Evolutionary conservation across 257 asterid species (phyloP).

Genomic region (Ilex aquifolium): DNA sequence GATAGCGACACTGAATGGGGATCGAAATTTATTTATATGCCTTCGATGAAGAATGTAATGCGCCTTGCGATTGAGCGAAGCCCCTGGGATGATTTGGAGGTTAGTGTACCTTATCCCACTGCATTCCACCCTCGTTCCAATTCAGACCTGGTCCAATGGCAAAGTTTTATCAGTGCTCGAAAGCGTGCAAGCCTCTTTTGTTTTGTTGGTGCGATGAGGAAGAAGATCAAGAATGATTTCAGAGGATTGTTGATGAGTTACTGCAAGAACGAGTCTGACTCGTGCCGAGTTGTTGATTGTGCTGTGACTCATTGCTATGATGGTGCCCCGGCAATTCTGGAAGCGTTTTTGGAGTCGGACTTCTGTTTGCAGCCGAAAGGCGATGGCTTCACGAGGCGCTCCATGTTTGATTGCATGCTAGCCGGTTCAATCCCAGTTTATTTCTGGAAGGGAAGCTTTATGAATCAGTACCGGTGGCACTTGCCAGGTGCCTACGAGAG

Average conservation of each 20-base stretch:
- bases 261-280: slow-evolving; percentile 40
- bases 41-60: slow-evolving; percentile 31
- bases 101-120: slow-evolving; percentile 63
- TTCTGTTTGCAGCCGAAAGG: slow-evolving; percentile 82
- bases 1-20: slow-evolving; percentile 42
- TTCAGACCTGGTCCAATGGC: slow-evolving; percentile 34
- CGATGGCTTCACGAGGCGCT: slow-evolving; percentile 50
- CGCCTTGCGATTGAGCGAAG: slow-evolving; percentile 40
- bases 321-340: slow-evolving; percentile 30
- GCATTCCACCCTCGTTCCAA: slow-evolving; percentile 53
- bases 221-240: slow-evolving; percentile 41
- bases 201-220: slow-evolving; percentile 35
- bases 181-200: slow-evolving; percentile 34
- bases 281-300: slow-evolving; percentile 60
- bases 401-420: slow-evolving; percentile 76
- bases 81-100: slow-evolving; percentile 51
- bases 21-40: slow-evolving; percentile 50
- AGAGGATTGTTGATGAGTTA: slow-evolving; percentile 33
- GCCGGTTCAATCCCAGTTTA: slow-evolving; percentile 85
- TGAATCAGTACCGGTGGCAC: slow-evolving; percentile 78
- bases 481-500: slow-evolving; percentile 70
- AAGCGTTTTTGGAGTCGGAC: slow-evolving; percentile 45
- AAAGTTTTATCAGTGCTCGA: slow-evolving; percentile 16
- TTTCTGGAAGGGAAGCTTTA: slow-evolving; percentile 55
- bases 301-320: slow-evolving; percentile 37